Evolutionary conservation across 345 rosid genomes (phyloP), one percentile per base, ranked within the genome.

Genomic region (Viola odorata): DNA sequence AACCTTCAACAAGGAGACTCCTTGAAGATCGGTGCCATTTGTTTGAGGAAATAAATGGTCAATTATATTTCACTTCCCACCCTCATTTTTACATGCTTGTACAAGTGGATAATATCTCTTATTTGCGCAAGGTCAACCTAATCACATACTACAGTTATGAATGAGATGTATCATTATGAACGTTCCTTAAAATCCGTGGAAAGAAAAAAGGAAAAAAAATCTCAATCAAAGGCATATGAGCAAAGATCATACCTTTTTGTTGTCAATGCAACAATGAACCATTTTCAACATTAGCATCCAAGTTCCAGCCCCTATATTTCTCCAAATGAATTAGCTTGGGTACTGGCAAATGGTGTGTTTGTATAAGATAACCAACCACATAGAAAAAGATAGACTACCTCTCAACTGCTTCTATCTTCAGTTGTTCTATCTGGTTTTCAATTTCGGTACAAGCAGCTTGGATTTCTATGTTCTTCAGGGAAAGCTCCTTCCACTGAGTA

Each of bases 401-500:
- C 70, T 86, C 91, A 17, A 72, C 67, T 60, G 95, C 87, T 83
- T 88, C 98, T 70, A 66, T 82, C 78, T 70, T 86, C 37, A 63
- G 59, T 47, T 77, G 85, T 59, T 81, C 89, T 37, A 86, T 65
- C 56, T 83, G 86, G 44, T 74, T 78, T 73, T 90, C 90, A 55
- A 86, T 66, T 62, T 73, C 61, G 49, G 78, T 69, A 70, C 96
- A 88, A n/a, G 91, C 95, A 60, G 82, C 74, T 56, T 82, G 91
- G 55, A 94, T 94, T 70, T 86, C 91, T 71, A 88, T 88, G 59
- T 90, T 94, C 77, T 94, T 94, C 61, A 64, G 68, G 67, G 95
- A 84, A 54, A 94, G 96, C 68, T 88, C 91, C 75, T 79, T 86
- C 99, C 99, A 94, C 77, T 94, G 95, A 13, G 84, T 76, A 11